Conservation (phyloP, 768 basidiomycete genomes). For the Rhodotorula taiwanensis region DNA sequence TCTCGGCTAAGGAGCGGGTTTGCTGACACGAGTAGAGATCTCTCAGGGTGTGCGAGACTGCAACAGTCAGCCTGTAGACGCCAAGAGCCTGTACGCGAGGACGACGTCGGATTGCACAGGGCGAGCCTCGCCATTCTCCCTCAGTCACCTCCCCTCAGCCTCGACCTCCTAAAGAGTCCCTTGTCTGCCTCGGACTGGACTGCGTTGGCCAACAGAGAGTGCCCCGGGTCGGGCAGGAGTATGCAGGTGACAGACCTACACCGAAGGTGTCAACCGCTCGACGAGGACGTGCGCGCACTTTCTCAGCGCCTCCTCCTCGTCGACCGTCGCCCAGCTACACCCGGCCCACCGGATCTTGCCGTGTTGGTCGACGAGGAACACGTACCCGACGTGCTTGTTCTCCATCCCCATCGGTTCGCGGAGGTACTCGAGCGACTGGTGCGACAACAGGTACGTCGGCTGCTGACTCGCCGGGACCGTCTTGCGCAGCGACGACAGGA, state of each 20-base stretch:
- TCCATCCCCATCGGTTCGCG: slow-evolving; percentile 78
- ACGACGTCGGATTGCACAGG: too few relatives aligned
- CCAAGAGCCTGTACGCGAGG: too few relatives aligned
- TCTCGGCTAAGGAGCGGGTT: too few relatives aligned
- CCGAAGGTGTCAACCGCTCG: slow-evolving; percentile 28
- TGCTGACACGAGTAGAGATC: too few relatives aligned
- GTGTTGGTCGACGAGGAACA: slow-evolving; percentile 80
- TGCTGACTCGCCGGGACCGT: slow-evolving; percentile 61
- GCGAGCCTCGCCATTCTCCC: too few relatives aligned
- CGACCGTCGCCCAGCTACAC: slow-evolving; percentile 69
- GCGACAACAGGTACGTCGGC: slow-evolving; percentile 67
- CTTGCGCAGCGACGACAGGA: slow-evolving; percentile 64
- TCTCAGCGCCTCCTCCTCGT: slow-evolving; percentile 64
- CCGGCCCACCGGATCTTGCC: slow-evolving; percentile 85
- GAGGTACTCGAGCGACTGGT: slow-evolving; percentile 75
- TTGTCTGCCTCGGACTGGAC: too few relatives aligned
- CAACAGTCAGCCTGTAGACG: too few relatives aligned
- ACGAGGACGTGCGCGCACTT: slow-evolving; percentile 47
- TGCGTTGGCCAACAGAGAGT: too few relatives aligned
- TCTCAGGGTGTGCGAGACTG: too few relatives aligned
- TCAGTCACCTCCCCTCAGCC: too few relatives aligned
- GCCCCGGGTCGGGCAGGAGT: too few relatives aligned
- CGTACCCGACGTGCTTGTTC: slow-evolving; percentile 85
- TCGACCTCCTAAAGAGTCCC: too few relatives aligned
- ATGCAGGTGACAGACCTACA: not conserved